Evolutionary conservation across 2,329 filamentous ascomycete species (phyloP).

Genomic region (Incumbomyces lentus): DNA sequence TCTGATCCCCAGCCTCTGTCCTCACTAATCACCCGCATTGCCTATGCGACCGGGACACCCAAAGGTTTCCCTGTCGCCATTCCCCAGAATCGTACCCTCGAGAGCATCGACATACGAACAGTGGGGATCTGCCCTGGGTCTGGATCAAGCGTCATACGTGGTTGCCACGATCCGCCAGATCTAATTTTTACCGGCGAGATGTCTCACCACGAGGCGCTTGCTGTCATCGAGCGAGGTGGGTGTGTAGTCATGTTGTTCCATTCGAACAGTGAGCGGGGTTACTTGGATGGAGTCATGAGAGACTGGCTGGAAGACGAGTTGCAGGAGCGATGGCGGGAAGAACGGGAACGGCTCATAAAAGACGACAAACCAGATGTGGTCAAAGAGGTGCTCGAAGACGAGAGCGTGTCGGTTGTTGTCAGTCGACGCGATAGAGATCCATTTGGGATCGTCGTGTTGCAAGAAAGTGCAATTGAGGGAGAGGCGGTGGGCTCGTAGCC

Average conservation of each 20-base stretch:
- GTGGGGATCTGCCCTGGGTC: conserved; percentile 87
- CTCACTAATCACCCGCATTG: conserved; percentile 52
- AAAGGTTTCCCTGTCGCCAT: conserved; percentile 55
- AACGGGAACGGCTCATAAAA: conserved; percentile 32
- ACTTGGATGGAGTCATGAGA: conserved; percentile 61
- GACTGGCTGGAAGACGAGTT: conserved; percentile 53
- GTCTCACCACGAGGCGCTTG: conserved; percentile 82
- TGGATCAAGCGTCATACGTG: conserved; percentile 55
- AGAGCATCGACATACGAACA: conserved; percentile 50
- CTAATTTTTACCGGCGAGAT: conserved; percentile 86
- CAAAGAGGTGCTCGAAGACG: conserved; percentile 42
- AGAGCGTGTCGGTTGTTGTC: conserved; percentile 55
- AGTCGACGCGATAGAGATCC: conserved; percentile 79
- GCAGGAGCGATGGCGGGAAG: conserved; percentile 42
- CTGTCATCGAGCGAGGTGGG: conserved; percentile 72
- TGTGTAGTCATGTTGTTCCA: conserved; percentile 81
- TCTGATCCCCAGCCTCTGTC: conserved; percentile 41
- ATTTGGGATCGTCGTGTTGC: conserved; percentile 58
- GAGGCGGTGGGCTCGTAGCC: conserved; percentile 8
- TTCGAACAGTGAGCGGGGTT: conserved; percentile 83
- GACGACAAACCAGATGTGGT: conserved; percentile 27
- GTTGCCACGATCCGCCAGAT: conserved; percentile 53
- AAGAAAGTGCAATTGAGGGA: conserved; percentile 16
- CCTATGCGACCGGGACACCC: conserved; percentile 54
- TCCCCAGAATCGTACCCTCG: conserved; percentile 44